A percentile compares a stretch with the other conserved stretches of the same genome.
These are phyloP conservation scores for Halenospora varia DNA, from an alignment of 495 filamentous ascomycete genomes.

Conservation along the genomic window DNA sequence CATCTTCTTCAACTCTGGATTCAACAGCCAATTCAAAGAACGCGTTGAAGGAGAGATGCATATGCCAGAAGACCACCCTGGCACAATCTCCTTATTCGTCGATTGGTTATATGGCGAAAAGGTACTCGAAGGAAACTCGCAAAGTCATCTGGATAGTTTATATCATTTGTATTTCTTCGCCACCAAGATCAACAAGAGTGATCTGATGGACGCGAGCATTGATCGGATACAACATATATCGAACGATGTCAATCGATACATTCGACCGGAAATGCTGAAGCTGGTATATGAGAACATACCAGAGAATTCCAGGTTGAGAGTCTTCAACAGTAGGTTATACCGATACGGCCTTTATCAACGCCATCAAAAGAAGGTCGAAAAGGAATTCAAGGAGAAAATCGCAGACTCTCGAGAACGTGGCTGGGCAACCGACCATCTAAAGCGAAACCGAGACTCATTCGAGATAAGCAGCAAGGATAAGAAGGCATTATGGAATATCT, in stretches of 20 bases:
- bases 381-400: too few relatives aligned
- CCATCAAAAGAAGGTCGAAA: too few relatives aligned
- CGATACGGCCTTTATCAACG: too few relatives aligned
- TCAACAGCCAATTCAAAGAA: not conserved
- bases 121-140: not conserved
- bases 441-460: too few relatives aligned
- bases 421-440: too few relatives aligned
- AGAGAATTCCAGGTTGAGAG: not conserved
- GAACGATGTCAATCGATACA: not conserved
- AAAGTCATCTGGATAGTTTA: not conserved
- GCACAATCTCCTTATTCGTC: not conserved
- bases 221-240: not conserved
- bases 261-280: not conserved
- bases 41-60: not conserved
- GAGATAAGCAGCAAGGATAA: too few relatives aligned
- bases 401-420: too few relatives aligned
- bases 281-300: not conserved
- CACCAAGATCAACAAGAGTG: not conserved
- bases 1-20: too few relatives aligned
- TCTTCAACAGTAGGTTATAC: too few relatives aligned
- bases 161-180: not conserved
- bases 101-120: not conserved
- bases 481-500: too few relatives aligned
- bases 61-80: not conserved
- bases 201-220: not conserved